These are phyloP conservation scores for Termitomyces sp. DNA, from an alignment of 768 basidiomycete species.

Conservation along the genomic window DNA sequence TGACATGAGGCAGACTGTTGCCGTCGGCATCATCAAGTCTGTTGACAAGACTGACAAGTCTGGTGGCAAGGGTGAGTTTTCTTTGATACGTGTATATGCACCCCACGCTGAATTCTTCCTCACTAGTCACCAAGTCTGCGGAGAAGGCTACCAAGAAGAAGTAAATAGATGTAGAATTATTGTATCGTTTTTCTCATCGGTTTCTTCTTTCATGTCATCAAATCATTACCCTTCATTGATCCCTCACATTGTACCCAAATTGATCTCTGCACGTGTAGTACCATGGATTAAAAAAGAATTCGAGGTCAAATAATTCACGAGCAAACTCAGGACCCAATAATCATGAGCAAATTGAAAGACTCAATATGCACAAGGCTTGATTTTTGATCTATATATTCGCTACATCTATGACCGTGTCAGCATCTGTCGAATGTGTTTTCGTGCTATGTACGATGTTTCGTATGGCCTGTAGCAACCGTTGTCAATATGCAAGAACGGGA, in stretches of 20 bases:
- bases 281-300: slow-evolving; percentile 1
- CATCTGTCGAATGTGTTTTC: slow-evolving; percentile 20
- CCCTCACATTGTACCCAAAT: slow-evolving; percentile 41
- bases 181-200: slow-evolving; percentile 54
- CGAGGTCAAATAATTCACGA: background rate
- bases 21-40: slow-evolving; percentile 97
- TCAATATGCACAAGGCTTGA: background rate
- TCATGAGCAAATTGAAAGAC: no score
- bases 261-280: slow-evolving; percentile 24
- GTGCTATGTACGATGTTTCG: slow-evolving; percentile 26
- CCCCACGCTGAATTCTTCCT: background rate
- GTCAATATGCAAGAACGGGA: background rate
- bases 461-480: slow-evolving; percentile 15
- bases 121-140: slow-evolving; percentile 83
- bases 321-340: background rate
- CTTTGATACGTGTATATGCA: background rate
- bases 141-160: slow-evolving; percentile 97
- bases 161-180: slow-evolving; percentile 79
- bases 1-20: slow-evolving; percentile 99
- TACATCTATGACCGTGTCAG: background rate
- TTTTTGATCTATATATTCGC: background rate
- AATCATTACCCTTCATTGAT: slow-evolving; percentile 22
- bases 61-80: slow-evolving; percentile 72
- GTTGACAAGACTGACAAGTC: slow-evolving; percentile 93
- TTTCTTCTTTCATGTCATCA: slow-evolving; percentile 38